Conservation (phyloP, 129 eudicot genomes). For the Logfia minima region DNA sequence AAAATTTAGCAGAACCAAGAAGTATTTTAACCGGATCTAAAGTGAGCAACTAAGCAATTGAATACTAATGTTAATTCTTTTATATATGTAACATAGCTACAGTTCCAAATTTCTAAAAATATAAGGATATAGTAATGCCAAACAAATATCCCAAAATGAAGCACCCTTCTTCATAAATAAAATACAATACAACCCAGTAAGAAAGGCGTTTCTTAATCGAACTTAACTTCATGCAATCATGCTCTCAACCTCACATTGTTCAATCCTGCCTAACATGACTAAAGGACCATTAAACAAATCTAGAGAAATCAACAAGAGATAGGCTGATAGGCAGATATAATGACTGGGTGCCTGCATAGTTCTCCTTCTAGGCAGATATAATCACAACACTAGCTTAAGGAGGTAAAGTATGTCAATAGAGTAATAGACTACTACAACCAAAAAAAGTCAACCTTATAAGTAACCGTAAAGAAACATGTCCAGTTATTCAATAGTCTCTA, state of each 20-base stretch:
- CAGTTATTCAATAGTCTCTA: constrained; percentile 12
- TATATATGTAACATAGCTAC: not conserved
- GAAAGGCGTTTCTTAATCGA: not conserved
- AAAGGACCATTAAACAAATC: not conserved
- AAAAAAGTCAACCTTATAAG: not conserved
- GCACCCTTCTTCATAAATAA: constrained; percentile 9
- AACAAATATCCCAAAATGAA: not conserved
- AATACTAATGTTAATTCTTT: not conserved
- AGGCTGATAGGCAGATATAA: not conserved
- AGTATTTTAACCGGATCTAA: not conserved
- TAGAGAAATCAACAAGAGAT: not conserved
- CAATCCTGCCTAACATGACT: constrained; percentile 1
- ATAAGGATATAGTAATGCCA: not conserved
- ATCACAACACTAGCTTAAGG: not conserved
- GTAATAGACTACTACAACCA: not conserved
- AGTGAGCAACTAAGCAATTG: not conserved
- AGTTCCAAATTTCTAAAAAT: not conserved
- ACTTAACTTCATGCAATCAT: constrained; percentile 3
- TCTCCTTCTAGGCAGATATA: not conserved
- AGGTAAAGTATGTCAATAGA: constrained; percentile 3
- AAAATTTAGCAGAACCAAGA: not conserved
- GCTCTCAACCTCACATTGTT: not conserved
- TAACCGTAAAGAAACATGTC: constrained; percentile 5
- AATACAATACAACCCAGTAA: constrained; percentile 12
- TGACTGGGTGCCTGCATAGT: constrained; percentile 1